Base-by-base conservation (phyloP, 176 grass and related monocot species). In the Phyllostachys edulis region DNA sequence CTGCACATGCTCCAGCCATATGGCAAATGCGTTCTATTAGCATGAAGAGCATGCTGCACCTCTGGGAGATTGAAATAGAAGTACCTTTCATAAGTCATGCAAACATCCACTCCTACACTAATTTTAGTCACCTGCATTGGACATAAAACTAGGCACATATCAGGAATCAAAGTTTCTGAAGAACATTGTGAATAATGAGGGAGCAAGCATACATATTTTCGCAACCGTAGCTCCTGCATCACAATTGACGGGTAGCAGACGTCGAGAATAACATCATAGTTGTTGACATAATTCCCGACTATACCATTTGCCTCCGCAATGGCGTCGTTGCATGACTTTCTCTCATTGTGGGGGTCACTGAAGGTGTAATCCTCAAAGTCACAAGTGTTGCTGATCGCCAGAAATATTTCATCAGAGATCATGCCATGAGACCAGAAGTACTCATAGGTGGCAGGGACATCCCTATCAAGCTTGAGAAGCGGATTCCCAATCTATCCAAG, bases 351-450 rank as follows among this genome's bases (percentile, higher is more conserved):
- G 3, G 88, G 81, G 52, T 59, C 59, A 42, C 15, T 78, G 46
- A 92, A 99, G 52, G 85, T 88, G 75, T 99, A 99, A 71, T 99
- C 93, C 89, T 99, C 96, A 29, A 99, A 99, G 78, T 96, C 88
- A 61, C 96, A 99, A 62, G 69, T 46, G 42, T 90, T 75, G 89
- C 86, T 96, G 61, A 99, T 96, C 0, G 86, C 77, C 2, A 99
- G 88, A 81, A 92, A 94, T 69, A 96, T 87, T 83, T 99, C 96
- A 45, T 99, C 96, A 27, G 93, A 99, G 51, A 96, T 96, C 93
- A 99, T 99, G 70, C 96, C 96, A 56, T 99, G 96, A 6, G 96
- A 99, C 96, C 96, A 99, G 69, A 99, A 99, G 41, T 92, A 99
- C 74, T 99, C 96, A 12, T 92, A 99, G 39, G 91, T 96, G n/a